phyloP scores from a whole-genome alignment of 352 stramenopile genomes.

The Thraustotheca clavata region DNA sequence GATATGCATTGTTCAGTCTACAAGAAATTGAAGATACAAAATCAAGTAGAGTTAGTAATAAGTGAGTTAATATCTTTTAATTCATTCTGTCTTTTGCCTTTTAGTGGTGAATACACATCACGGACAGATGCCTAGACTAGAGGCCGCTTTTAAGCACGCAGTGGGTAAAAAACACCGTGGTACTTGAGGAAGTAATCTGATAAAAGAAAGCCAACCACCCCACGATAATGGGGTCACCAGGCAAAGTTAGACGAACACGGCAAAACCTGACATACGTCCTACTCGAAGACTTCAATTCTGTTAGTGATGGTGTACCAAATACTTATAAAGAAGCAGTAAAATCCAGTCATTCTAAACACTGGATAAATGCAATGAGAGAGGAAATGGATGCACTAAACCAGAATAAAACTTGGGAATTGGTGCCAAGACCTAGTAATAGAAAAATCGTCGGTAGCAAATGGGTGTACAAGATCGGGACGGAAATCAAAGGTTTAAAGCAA shows the following conservation, averaged over 20 bases:
- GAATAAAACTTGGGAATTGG: slow-evolving; percentile 24
- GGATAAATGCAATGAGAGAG: slow-evolving; percentile 17
- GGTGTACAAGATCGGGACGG: slow-evolving; percentile 20
- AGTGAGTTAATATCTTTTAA: too few species aligned
- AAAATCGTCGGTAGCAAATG: slow-evolving; percentile 26
- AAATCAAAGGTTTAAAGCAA: slow-evolving; percentile 26
- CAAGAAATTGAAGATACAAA: too few species aligned
- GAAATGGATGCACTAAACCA: slow-evolving; percentile 12
- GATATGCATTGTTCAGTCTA: too few species aligned
- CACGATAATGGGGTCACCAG: too few species aligned
- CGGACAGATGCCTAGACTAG: too few species aligned
- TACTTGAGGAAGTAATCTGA: neutral
- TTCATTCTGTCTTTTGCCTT: too few species aligned
- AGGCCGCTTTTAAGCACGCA: too few species aligned
- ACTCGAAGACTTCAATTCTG: neutral
- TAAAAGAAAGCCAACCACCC: too few species aligned
- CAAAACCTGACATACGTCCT: neutral
- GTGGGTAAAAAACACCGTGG: too few species aligned
- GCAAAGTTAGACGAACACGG: neutral
- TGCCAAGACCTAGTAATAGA: neutral
- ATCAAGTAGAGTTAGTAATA: too few species aligned
- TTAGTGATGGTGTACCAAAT: neutral
- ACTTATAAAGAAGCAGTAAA: slow-evolving; percentile 5
- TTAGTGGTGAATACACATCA: too few species aligned
- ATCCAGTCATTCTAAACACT: neutral